These are phyloP conservation scores for Pseudoturritis turrita DNA, from an alignment of 345 rosid species.

Conservation along the genomic window DNA sequence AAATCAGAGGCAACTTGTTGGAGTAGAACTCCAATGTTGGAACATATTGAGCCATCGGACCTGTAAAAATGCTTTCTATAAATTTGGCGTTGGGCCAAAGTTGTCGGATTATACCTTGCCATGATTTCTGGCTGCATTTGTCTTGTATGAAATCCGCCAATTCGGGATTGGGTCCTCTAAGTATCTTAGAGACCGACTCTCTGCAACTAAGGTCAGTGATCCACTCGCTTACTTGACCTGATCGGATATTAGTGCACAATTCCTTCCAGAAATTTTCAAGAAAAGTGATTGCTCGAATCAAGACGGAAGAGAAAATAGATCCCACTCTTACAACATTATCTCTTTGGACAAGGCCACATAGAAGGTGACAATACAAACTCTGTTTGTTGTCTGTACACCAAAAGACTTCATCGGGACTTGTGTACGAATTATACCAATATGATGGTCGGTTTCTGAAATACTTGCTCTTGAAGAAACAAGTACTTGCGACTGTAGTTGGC, in stretches of 20 bases:
- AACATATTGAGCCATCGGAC: slow-evolving; percentile 62
- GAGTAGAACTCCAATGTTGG: slow-evolving; percentile 51
- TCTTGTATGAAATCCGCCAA: slow-evolving; percentile 38
- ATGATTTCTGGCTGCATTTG: slow-evolving; percentile 37
- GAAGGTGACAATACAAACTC: slow-evolving; percentile 60
- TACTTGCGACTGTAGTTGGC: no score
- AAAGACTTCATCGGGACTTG: slow-evolving; percentile 54
- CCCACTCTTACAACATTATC: slow-evolving; percentile 47
- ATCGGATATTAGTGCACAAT: slow-evolving; percentile 43
- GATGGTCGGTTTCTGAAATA: slow-evolving; percentile 43
- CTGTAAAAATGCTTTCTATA: slow-evolving; percentile 53
- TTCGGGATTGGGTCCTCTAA: slow-evolving; percentile 33
- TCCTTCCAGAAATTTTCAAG: slow-evolving; percentile 52
- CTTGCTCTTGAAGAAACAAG: slow-evolving; percentile 33
- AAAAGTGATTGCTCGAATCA: slow-evolving; percentile 52
- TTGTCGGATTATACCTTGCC: slow-evolving; percentile 58
- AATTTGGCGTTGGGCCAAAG: slow-evolving; percentile 60
- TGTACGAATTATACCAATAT: slow-evolving; percentile 27
- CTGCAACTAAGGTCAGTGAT: slow-evolving; percentile 44
- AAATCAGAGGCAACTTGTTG: slow-evolving; percentile 52
- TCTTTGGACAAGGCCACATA: slow-evolving; percentile 49
- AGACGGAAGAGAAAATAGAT: slow-evolving; percentile 46
- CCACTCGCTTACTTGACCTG: slow-evolving; percentile 49
- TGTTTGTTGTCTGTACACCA: slow-evolving; percentile 54
- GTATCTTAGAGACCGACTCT: slow-evolving; percentile 28